phyloP scores from a whole-genome alignment of 345 rosid genomes.

The Citrus reticulata region DNA sequence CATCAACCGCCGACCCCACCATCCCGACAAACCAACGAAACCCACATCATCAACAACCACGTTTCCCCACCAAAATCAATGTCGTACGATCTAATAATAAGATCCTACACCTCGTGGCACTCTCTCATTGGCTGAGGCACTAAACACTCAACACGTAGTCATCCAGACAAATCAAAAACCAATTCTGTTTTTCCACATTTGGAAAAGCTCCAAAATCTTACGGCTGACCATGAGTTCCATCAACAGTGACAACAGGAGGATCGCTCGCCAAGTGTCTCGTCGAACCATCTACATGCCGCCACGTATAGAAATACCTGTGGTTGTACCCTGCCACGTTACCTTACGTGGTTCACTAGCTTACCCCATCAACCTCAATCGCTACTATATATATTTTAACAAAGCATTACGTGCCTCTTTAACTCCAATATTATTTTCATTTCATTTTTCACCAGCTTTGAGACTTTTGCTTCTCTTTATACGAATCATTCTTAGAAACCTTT shows the following conservation, averaged over 20 bases:
- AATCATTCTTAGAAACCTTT: neutral
- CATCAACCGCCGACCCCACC: neutral
- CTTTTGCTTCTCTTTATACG: neutral
- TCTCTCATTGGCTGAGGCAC: neutral
- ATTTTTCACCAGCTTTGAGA: neutral
- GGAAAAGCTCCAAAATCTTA: neutral
- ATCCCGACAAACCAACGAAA: neutral
- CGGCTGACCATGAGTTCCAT: neutral
- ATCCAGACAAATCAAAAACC: neutral
- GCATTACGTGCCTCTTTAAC: no score
- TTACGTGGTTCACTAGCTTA: conserved; percentile 10
- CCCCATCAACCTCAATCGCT: neutral
- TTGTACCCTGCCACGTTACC: conserved; percentile 6
- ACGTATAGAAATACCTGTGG: neutral
- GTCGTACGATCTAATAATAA: neutral
- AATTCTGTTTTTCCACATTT: neutral
- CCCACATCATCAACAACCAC: neutral
- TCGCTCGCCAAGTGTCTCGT: neutral
- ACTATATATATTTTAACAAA: neutral
- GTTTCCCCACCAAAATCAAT: neutral
- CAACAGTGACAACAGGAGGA: neutral
- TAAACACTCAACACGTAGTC: neutral
- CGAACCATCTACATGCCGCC: neutral
- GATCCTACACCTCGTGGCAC: neutral
- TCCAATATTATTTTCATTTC: no score